These are phyloP conservation scores for Hymenoscyphus fructigenus DNA, from an alignment of 2,329 filamentous ascomycete genomes.

Conservation along the genomic window DNA sequence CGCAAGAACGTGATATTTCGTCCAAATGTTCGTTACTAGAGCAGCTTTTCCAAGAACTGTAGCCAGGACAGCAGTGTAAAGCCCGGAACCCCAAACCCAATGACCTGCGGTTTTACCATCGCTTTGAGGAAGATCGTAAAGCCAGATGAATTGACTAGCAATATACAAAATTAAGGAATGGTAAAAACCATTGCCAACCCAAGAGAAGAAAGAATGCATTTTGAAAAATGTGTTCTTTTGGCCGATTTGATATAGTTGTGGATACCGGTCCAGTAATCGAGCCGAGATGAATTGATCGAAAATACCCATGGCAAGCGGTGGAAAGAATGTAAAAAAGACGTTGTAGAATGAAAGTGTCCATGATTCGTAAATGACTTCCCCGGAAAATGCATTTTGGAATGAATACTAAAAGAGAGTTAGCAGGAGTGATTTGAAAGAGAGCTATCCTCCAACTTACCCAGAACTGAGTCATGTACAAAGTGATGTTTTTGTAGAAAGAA, in stretches of 20 bases:
- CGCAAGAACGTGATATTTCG: slow-evolving; percentile 93
- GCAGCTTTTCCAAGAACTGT: slow-evolving; percentile 95
- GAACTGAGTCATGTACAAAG: slow-evolving; percentile 98
- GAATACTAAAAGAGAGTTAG: slow-evolving; percentile 63
- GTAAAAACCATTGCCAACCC: slow-evolving; percentile 93
- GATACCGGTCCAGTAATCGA: slow-evolving; percentile 88
- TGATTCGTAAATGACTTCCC: slow-evolving; percentile 96
- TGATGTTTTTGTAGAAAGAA: slow-evolving; percentile 99
- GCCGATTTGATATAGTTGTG: slow-evolving; percentile 89
- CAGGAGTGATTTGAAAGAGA: slow-evolving; percentile 23
- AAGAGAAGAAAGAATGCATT: slow-evolving; percentile 86
- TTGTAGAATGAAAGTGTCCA: slow-evolving; percentile 99
- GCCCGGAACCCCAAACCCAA: slow-evolving; percentile 96
- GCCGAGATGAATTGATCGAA: slow-evolving; percentile 98
- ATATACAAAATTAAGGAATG: slow-evolving; percentile 94
- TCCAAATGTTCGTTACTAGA: slow-evolving; percentile 96
- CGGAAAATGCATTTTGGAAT: slow-evolving; percentile 97
- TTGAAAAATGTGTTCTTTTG: slow-evolving; percentile 94
- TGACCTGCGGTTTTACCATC: slow-evolving; percentile 86
- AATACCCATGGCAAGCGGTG: slow-evolving; percentile 91
- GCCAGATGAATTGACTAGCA: slow-evolving; percentile 77
- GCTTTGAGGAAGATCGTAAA: slow-evolving; percentile 71
- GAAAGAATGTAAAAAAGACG: slow-evolving; percentile 93
- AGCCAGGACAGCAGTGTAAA: slow-evolving; percentile 90
- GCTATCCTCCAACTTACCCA: slow-evolving; percentile 63